Conservation (phyloP, 257 asterid genomes). For the Hygrophila difformis region DNA sequence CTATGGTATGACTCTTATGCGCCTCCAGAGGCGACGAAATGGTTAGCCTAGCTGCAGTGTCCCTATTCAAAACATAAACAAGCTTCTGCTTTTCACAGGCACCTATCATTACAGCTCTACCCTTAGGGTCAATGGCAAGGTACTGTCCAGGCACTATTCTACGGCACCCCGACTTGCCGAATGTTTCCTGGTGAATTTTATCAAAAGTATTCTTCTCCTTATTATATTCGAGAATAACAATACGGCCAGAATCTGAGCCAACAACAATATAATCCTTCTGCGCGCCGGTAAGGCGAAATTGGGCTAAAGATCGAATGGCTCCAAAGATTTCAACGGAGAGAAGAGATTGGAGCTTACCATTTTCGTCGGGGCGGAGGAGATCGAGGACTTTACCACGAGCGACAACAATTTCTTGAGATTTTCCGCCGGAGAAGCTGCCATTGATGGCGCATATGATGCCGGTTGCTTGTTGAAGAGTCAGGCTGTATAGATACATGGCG, state of each 20-base stretch:
- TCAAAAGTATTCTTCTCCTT: constrained; percentile 80
- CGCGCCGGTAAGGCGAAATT: constrained; percentile 88
- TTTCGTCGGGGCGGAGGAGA: constrained; percentile 93
- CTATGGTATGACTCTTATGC: constrained; percentile 84
- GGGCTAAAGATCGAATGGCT: constrained; percentile 89
- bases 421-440: constrained; percentile 95
- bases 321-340: constrained; percentile 91
- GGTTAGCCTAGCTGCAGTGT: constrained; percentile 90
- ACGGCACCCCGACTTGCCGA: constrained; percentile 94
- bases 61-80: constrained; percentile 94
- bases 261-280: constrained; percentile 89
- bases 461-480: constrained; percentile 88
- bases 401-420: constrained; percentile 77
- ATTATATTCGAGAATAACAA: constrained; percentile 77
- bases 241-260: constrained; percentile 95
- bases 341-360: constrained; percentile 84
- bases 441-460: constrained; percentile 83
- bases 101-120: constrained; percentile 97
- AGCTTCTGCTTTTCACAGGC: constrained; percentile 98
- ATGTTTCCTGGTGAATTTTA: constrained; percentile 90
- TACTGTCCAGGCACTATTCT: constrained; percentile 96
- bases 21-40: constrained; percentile 96
- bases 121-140: constrained; percentile 92
- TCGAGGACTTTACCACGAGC: constrained; percentile 94
- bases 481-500: constrained; percentile 76